Conservation (phyloP, 331 rosid species). For the Malus hybrid region DNA sequence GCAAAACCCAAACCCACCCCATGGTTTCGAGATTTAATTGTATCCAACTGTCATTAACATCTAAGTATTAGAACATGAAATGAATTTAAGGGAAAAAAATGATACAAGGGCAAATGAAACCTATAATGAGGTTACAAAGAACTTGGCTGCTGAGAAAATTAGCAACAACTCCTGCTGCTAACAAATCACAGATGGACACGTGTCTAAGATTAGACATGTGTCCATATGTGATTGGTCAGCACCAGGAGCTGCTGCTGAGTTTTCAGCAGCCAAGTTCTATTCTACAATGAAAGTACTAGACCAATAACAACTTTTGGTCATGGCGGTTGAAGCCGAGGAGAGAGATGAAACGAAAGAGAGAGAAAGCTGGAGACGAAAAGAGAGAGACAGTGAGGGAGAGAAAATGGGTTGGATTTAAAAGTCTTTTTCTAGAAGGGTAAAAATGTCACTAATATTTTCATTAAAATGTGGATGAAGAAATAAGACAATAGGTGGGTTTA, state of each 20-base stretch:
- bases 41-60: conserved; percentile 47
- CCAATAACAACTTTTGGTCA: no score
- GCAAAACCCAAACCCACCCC: neutral
- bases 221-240: no score
- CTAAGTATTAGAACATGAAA: conserved; percentile 3
- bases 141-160: no score
- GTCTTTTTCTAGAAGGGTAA: neutral
- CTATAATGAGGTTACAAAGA: neutral
- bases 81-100: conserved; percentile 5
- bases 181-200: no score
- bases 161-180: no score
- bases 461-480: no score
- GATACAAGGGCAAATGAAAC: neutral
- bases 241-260: no score
- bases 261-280: no score
- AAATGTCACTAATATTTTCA: neutral
- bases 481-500: neutral
- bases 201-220: no score
- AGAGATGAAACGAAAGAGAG: neutral
- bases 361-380: neutral
- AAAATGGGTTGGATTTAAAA: neutral
- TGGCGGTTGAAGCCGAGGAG: no score
- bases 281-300: no score
- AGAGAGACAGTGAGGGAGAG: neutral
- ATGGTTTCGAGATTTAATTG: conserved; percentile 42